These are phyloP conservation scores for Penicillium manginii DNA, from an alignment of 495 filamentous ascomycete genomes.

Conservation along the genomic window DNA sequence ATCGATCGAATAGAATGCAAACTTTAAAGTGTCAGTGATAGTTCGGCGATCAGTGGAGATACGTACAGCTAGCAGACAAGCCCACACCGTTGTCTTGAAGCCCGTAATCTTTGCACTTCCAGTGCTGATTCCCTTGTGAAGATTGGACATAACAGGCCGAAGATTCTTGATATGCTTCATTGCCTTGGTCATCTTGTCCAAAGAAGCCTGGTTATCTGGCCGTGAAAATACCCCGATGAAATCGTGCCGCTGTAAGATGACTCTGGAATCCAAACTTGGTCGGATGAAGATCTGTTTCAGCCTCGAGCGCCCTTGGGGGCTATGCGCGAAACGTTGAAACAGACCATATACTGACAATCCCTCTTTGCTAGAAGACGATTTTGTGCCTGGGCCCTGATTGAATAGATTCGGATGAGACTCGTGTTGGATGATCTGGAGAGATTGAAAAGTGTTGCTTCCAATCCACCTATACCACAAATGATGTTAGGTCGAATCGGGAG, in stretches of 20 bases:
- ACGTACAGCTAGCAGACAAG: conserved; percentile 58
- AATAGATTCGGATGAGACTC: conserved; percentile 86
- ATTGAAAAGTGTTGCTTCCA: conserved; percentile 75
- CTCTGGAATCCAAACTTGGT: conserved; percentile 67
- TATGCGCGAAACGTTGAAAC: conserved; percentile 76
- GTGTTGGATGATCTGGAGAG: conserved; percentile 83
- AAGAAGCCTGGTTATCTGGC: conserved; percentile 64
- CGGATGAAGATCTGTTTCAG: conserved; percentile 85
- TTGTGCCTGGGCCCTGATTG: conserved; percentile 73
- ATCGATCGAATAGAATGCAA: conserved; percentile 68
- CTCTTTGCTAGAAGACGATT: conserved; percentile 76
- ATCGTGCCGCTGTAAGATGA: conserved; percentile 76
- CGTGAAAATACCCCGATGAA: conserved; percentile 70
- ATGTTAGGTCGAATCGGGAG: background rate
- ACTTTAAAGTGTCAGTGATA: conserved; percentile 46
- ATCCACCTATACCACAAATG: conserved; percentile 60
- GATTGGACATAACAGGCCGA: conserved; percentile 66
- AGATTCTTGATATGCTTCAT: conserved; percentile 82
- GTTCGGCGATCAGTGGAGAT: conserved; percentile 15
- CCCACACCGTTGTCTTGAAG: conserved; percentile 73
- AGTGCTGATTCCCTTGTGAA: conserved; percentile 75
- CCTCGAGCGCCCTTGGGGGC: conserved; percentile 76
- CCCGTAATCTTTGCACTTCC: conserved; percentile 58
- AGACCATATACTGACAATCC: conserved; percentile 87
- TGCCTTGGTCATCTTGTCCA: conserved; percentile 62